Base-by-base conservation (phyloP, 805 yeast genomes). In the Gaillardinia entomophila region DNA sequence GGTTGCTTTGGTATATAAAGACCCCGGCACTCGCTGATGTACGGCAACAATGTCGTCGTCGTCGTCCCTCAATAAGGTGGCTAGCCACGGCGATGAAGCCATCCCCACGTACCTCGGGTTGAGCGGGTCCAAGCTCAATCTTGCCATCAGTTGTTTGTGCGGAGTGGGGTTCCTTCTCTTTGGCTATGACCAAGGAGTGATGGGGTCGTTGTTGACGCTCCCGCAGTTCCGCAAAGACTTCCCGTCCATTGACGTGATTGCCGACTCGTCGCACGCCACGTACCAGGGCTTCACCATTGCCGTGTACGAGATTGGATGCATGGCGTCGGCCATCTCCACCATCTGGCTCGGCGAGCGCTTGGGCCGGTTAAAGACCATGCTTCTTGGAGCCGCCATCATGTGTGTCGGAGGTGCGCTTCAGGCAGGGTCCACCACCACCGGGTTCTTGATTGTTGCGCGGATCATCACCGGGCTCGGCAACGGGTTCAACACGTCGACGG, bases 121-220 rank as follows among this genome's bases (percentile, higher is more conserved):
- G 8, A 19, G 10, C 8, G 22, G 22, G 8, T 10, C 8, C 22
- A 19, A 19, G 22, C 22, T 19, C 6, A 19, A 19, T 10, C 6
- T 19, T 6, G 22, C 22, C 10, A 19, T 19, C 22, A 19, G 22
- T 10, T 6, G 6, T 19, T 19, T 19, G 10, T 19, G 22, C 10
- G 22, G 22, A 19, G 22, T 19, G 22, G 22, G 22, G 8, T 19
- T 63, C 30, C 58, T 62, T 33, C 55, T 63, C 39, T 61, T 63
- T 34, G 71, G 71, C 16, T 62, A 61, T 37, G 71, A 66, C 40
- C 71, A 64, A 37, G 71, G 70, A 28, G 56, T 66, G 37, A 63
- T 66, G 66, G 57, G 54, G 4, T 40, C 48, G 23, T 47, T 49
- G 29, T 43, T 49, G 32, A 48, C 53, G 2, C 30, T 49, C 13